These are phyloP conservation scores for Heimioporus sp. DNA, from an alignment of 768 basidiomycete genomes.

Conservation along the genomic window DNA sequence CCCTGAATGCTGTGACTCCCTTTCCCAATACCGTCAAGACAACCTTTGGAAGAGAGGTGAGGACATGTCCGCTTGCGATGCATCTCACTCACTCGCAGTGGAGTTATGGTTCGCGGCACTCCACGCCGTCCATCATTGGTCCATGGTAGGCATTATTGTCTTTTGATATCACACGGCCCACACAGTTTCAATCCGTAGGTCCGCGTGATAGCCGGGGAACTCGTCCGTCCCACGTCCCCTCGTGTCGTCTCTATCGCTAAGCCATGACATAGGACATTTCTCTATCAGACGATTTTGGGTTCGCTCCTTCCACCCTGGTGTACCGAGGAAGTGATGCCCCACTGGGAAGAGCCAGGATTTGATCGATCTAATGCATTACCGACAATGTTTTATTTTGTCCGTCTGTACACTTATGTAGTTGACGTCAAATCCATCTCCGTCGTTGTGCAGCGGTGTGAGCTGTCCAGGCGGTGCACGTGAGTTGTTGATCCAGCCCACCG, in stretches of 20 bases:
- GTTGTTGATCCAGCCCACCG: background rate
- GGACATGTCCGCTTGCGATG: background rate
- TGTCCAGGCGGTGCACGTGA: slow-evolving; percentile 18
- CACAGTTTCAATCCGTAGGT: slow-evolving; percentile 44
- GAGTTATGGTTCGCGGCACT: slow-evolving; percentile 86
- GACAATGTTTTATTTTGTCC: too few relatives aligned
- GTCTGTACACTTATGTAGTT: too few relatives aligned
- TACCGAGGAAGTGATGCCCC: slow-evolving; percentile 67
- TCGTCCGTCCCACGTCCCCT: slow-evolving; percentile 45
- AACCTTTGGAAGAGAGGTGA: slow-evolving; percentile 81
- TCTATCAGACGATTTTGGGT: slow-evolving; percentile 76
- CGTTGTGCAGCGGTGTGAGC: too few relatives aligned
- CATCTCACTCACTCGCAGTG: slow-evolving; percentile 5
- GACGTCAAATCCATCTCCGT: too few relatives aligned
- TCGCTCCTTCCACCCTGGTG: slow-evolving; percentile 82
- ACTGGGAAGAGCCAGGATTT: slow-evolving; percentile 66
- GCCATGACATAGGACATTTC: slow-evolving; percentile 50
- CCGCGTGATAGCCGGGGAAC: slow-evolving; percentile 80
- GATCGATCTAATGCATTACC: slow-evolving; percentile 11
- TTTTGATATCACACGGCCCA: background rate
- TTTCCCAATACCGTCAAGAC: slow-evolving; percentile 71
- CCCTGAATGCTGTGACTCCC: slow-evolving; percentile 79
- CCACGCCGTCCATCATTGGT: slow-evolving; percentile 91
- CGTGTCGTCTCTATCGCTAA: slow-evolving; percentile 7
- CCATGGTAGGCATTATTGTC: slow-evolving; percentile 57